Base-by-base conservation (phyloP, 1,139 yeast species). In the Geotrichum histeridarum region DNA sequence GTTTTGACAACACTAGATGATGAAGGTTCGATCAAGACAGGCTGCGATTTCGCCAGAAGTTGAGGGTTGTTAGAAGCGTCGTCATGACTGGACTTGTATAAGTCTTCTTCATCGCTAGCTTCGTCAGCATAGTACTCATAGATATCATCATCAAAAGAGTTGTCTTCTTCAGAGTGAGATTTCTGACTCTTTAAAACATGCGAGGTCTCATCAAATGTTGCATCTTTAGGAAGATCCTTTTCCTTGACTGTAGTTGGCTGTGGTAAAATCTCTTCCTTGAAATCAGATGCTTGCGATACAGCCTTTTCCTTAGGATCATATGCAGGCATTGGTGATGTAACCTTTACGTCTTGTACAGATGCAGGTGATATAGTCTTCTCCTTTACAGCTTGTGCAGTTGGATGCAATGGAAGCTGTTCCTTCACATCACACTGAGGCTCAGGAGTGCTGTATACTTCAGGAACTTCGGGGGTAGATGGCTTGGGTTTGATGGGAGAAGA, bases 101-200 rank as follows among this genome's bases (percentile, higher is more conserved):
- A 4, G 15, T 44, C 30, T 8, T 31, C 42, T 2, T 45, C 53
- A n/a, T 49, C 50, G 37, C 49, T 33, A 3, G 49, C 37, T 14
- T 36, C n/a, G 39, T 53, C 56, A 9, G 51, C 48, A 31, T 53
- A 53, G 30, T 50, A 53, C 1, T 41, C 53, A 33, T 48, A 53
- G 22, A 53, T 53, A 22, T 50, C 56, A 15, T 46, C 51, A 11
- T 53, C 56, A 42, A 50, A 53, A 30, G 53, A 45, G 43, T 44
- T 50, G 36, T 49, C 55, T 8, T 43, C 39, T 22, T 22, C 27
- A 22, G 27, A 22, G 27, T 22, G 27, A 22, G 27, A 22, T 22
- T 22, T 5, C 27, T 22, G 27, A 3, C 4, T 3, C 27, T 22
- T 22, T 5, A 22, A 22, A 22, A 22, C 5, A 22, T 22, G 4